Evolutionary conservation across 1,284 basidiomycete species (phyloP).

Genomic region (Cystobasidiaceae sp.): DNA sequence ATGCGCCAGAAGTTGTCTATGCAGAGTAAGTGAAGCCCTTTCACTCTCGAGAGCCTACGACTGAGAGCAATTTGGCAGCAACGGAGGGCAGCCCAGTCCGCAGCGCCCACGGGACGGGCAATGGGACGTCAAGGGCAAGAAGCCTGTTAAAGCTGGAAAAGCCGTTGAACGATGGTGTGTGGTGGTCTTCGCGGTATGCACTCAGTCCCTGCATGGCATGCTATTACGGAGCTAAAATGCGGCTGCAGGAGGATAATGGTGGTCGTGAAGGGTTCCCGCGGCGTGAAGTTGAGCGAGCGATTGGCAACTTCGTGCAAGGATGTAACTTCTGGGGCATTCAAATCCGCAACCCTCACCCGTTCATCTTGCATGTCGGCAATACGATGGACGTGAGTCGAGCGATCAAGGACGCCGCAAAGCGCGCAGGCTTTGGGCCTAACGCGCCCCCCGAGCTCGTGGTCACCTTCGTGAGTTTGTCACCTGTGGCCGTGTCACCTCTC

Average conservation of each 20-base stretch:
- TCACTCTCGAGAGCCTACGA: neutral
- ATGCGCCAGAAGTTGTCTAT: conserved; percentile 12
- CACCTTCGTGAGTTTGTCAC: neutral
- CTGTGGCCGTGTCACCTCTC: neutral
- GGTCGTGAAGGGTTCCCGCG: neutral
- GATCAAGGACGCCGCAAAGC: conserved; percentile 15
- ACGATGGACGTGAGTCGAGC: neutral
- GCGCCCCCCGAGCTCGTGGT: conserved; percentile 16
- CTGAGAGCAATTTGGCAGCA: neutral
- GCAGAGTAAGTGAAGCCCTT: neutral
- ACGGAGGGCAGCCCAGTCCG: neutral
- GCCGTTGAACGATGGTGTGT: conserved; percentile 26
- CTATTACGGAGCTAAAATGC: neutral
- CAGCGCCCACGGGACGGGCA: conserved; percentile 1
- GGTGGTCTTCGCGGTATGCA: conserved; percentile 20
- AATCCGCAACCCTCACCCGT: conserved; percentile 1
- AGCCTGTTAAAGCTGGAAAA: neutral
- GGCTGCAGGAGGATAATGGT: conserved; percentile 4
- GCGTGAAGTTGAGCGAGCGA: neutral
- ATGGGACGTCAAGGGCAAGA: conserved; percentile 1
- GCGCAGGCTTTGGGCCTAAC: neutral
- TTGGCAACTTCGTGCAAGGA: neutral
- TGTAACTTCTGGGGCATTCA: conserved; percentile 4
- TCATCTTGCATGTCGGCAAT: conserved; percentile 15
- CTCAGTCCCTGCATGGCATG: neutral